Percentiles rank a stretch among this genome's conserved stretches.
Evolutionary conservation across 306 rosid genomes (phyloP).

Genomic region (Malus asiatica): DNA sequence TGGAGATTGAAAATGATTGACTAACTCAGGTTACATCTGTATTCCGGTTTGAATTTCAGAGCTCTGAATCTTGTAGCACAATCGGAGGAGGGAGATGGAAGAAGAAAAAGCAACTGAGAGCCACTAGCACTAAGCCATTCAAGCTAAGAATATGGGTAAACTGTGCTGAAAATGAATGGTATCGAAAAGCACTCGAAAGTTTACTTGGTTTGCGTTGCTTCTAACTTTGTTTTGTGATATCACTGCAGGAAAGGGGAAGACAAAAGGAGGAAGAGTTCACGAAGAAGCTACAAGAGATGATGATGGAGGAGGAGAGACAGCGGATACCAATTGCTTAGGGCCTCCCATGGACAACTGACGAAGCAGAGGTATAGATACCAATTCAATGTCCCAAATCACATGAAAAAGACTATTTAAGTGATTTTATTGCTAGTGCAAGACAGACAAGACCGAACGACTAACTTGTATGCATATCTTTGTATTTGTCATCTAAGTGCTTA

Average conservation of each 20-base stretch:
- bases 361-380: slow-evolving; percentile 52
- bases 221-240: slow-evolving; percentile 16
- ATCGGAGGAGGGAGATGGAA: slow-evolving; percentile 67
- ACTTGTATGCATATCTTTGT: slow-evolving; percentile 16
- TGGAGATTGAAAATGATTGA: slow-evolving; percentile 6
- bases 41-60: slow-evolving; percentile 34
- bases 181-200: background rate
- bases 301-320: slow-evolving; percentile 61
- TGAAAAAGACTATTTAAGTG: background rate
- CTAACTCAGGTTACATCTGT: background rate
- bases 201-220: background rate
- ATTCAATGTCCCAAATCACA: background rate
- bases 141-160: slow-evolving; percentile 85
- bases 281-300: slow-evolving; percentile 65
- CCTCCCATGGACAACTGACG: slow-evolving; percentile 95
- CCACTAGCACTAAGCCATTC: slow-evolving; percentile 64
- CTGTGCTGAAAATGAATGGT: background rate
- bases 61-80: slow-evolving; percentile 52
- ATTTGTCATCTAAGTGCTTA: slow-evolving; percentile 46
- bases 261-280: slow-evolving; percentile 65
- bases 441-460: background rate
- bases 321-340: slow-evolving; percentile 87
- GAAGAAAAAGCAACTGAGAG: slow-evolving; percentile 49
- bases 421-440: background rate
- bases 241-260: slow-evolving; percentile 75